phyloP scores from a whole-genome alignment of 495 filamentous ascomycete genomes.

The Glutinoglossum americanum region DNA sequence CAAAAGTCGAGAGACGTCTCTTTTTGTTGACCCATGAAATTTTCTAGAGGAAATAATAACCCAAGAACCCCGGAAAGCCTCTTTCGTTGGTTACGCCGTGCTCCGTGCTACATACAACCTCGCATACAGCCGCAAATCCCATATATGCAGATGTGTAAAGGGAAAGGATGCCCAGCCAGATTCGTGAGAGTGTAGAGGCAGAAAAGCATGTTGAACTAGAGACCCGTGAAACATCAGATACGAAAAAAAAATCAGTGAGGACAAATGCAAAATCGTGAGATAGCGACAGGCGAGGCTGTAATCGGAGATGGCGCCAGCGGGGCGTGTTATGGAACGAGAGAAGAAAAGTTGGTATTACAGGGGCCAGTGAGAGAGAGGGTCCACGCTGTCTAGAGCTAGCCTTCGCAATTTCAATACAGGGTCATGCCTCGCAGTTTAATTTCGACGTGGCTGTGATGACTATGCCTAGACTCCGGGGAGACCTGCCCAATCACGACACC shows the following conservation, averaged over 20 bases:
- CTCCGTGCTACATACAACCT: background rate
- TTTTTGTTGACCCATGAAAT: too few relatives aligned
- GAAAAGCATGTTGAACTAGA: background rate
- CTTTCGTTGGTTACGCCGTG: too few relatives aligned
- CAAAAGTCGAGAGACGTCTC: too few relatives aligned
- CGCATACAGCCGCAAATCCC: background rate
- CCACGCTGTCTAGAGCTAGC: background rate
- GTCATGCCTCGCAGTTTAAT: too few relatives aligned
- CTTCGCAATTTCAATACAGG: too few relatives aligned
- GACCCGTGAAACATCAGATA: background rate
- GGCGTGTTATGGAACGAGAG: background rate
- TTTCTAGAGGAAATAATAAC: too few relatives aligned
- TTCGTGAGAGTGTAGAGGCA: background rate
- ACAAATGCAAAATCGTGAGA: background rate
- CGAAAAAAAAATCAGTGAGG: background rate
- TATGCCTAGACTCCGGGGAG: background rate
- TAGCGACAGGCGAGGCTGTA: background rate
- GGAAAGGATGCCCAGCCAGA: background rate
- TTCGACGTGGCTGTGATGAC: too few relatives aligned
- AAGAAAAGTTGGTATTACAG: background rate
- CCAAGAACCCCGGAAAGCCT: too few relatives aligned
- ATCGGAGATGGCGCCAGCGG: background rate
- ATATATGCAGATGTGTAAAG: background rate
- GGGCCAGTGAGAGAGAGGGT: background rate
- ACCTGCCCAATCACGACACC: background rate